Evolutionary conservation across 2,329 filamentous ascomycete species (phyloP).

Genomic region (Fusarium hainanense): DNA sequence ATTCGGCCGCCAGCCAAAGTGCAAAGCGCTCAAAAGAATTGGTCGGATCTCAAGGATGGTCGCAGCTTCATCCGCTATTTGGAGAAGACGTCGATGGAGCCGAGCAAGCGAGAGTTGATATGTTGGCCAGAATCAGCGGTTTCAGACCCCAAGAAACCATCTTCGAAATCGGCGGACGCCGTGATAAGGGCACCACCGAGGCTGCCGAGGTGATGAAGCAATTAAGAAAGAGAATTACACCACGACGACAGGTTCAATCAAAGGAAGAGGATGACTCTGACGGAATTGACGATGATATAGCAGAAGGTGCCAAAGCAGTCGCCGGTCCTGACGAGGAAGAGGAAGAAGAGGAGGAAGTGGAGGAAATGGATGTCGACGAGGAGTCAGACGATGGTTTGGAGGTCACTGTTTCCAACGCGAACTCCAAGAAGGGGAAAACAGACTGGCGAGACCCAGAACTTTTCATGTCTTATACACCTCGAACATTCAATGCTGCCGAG

Average conservation of each 20-base stretch:
- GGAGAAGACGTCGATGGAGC: slow-evolving; percentile 72
- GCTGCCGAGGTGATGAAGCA: slow-evolving; percentile 81
- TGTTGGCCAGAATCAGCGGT: slow-evolving; percentile 88
- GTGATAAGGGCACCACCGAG: slow-evolving; percentile 72
- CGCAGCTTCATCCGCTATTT: slow-evolving; percentile 83
- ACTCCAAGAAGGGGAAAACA: slow-evolving; percentile 65
- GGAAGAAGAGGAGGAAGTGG: slow-evolving; percentile 45
- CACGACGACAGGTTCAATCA: slow-evolving; percentile 59
- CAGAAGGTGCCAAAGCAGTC: slow-evolving; percentile 51
- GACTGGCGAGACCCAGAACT: slow-evolving; percentile 86
- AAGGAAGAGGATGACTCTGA: slow-evolving; percentile 54
- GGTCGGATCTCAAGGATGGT: slow-evolving; percentile 75
- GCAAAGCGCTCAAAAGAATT: slow-evolving; percentile 87
- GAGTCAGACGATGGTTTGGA: slow-evolving; percentile 74
- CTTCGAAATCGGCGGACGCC: slow-evolving; percentile 89
- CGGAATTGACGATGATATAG: slow-evolving; percentile 46
- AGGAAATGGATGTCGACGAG: slow-evolving; percentile 55
- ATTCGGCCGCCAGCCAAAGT: slow-evolving; percentile 89
- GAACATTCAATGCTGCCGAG: slow-evolving; percentile 82
- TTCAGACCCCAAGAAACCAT: slow-evolving; percentile 94
- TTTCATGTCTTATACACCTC: slow-evolving; percentile 96
- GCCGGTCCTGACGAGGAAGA: slow-evolving; percentile 41
- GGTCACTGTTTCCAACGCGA: slow-evolving; percentile 73
- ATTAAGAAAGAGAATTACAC: slow-evolving; percentile 75
- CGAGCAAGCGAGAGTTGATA: slow-evolving; percentile 80